phyloP scores from a whole-genome alignment of 148 eudicot genomes.

The Nyssa sinensis region DNA sequence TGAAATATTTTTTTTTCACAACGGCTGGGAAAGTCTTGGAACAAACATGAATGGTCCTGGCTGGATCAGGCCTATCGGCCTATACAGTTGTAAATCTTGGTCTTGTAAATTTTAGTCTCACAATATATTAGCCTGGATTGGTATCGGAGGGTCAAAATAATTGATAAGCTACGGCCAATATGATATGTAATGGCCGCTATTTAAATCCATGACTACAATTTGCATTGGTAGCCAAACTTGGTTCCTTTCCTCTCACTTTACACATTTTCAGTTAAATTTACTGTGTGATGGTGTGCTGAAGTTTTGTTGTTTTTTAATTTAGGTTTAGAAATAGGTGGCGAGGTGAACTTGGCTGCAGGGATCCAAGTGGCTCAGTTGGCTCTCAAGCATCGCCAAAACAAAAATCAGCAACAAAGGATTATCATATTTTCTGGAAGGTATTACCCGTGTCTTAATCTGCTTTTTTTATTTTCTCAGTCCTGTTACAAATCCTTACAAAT shows the following conservation, averaged over 20 bases:
- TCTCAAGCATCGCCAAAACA: slow-evolving; percentile 96
- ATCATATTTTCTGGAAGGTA: slow-evolving; percentile 95
- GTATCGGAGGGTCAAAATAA: no score
- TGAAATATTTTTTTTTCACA: no score
- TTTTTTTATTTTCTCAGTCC: neutral
- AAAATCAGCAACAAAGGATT: slow-evolving; percentile 95
- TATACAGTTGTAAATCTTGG: no score
- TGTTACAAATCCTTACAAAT: no score
- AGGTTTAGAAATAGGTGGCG: slow-evolving; percentile 94
- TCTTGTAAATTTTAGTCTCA: no score
- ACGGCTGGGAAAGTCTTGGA: no score
- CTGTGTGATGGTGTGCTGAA: slow-evolving; percentile 5
- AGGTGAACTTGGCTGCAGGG: slow-evolving; percentile 94
- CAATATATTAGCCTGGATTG: no score
- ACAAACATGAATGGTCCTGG: no score
- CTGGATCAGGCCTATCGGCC: no score
- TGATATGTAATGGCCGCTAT: no score
- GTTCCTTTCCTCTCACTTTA: neutral
- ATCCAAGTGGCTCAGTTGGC: slow-evolving; percentile 98
- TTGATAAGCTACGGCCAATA: no score
- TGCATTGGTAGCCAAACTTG: neutral
- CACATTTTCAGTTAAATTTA: neutral
- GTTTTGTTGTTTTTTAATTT: slow-evolving; percentile 16
- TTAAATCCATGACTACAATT: no score
- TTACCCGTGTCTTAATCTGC: slow-evolving; percentile 2